These are phyloP conservation scores for Boletus rex-veris DNA, from an alignment of 768 basidiomycete species.

Conservation along the genomic window DNA sequence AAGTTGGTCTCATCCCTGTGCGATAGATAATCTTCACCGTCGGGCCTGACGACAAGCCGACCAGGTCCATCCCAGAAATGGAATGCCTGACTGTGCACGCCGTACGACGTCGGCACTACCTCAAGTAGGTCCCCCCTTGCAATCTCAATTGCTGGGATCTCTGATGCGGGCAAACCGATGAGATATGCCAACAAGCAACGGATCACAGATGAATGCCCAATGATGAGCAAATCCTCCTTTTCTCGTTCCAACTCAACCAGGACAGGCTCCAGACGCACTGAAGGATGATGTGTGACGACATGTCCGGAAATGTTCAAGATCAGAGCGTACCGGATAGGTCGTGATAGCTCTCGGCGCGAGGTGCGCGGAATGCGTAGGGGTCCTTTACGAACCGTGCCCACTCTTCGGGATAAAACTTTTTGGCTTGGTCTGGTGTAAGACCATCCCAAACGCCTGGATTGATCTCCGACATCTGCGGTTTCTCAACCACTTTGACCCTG, in stretches of 20 bases:
- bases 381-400: conserved; percentile 92
- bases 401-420: conserved; percentile 87
- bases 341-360: conserved; percentile 96
- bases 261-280: conserved; percentile 90
- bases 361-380: conserved; percentile 89
- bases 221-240: conserved; percentile 91
- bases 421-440: conserved; percentile 83
- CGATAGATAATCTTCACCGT: conserved; percentile 32
- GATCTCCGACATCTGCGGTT: conserved; percentile 95
- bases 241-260: conserved; percentile 93
- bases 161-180: conserved; percentile 89
- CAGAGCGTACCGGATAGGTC: conserved; percentile 70
- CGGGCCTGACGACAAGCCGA: conserved; percentile 41
- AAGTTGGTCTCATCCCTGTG: conserved; percentile 70
- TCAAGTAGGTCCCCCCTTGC: conserved; percentile 96
- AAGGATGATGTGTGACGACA: background rate
- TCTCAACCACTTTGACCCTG: conserved; percentile 86
- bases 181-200: conserved; percentile 92
- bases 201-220: conserved; percentile 96
- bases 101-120: conserved; percentile 83
- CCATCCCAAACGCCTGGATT: conserved; percentile 99
- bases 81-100: conserved; percentile 85
- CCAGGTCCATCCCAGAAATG: conserved; percentile 93
- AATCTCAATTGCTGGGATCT: conserved; percentile 97
- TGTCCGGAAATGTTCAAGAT: background rate